Conservation (phyloP, 139 green algal genomes). For the Tetradesmus obliquus region DNA sequence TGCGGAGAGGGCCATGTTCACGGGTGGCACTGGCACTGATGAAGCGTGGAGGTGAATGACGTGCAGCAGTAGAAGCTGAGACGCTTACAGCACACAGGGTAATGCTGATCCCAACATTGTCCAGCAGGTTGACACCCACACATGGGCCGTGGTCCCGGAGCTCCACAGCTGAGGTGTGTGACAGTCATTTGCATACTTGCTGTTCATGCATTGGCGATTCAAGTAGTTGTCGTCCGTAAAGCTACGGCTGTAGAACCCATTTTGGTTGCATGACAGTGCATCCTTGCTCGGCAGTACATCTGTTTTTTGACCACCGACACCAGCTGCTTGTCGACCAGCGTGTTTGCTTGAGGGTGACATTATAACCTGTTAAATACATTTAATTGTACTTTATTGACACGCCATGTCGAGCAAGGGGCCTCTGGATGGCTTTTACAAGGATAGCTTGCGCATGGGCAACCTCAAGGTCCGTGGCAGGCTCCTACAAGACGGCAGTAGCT, state of each 20-base stretch:
- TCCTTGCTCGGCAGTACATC: not conserved
- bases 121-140: not conserved
- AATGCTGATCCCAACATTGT: not conserved
- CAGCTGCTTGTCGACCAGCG: not conserved
- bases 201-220: not conserved
- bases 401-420: conserved; percentile 48
- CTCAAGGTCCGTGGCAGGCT: conserved; percentile 56
- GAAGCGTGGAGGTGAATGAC: not conserved
- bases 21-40: not conserved
- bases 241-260: not conserved
- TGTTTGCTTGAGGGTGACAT: not conserved
- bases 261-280: not conserved
- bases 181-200: not conserved
- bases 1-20: not conserved
- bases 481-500: not conserved
- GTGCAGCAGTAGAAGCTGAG: not conserved
- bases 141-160: not conserved
- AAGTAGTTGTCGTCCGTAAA: not conserved
- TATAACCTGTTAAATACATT: not conserved
- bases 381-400: not conserved
- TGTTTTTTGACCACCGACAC: not conserved
- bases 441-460: conserved; percentile 65
- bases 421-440: conserved; percentile 74
- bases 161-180: not conserved
- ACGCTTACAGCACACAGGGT: not conserved